Conservation (phyloP, 805 yeast genomes). For the Metschnikowia lunata region DNA sequence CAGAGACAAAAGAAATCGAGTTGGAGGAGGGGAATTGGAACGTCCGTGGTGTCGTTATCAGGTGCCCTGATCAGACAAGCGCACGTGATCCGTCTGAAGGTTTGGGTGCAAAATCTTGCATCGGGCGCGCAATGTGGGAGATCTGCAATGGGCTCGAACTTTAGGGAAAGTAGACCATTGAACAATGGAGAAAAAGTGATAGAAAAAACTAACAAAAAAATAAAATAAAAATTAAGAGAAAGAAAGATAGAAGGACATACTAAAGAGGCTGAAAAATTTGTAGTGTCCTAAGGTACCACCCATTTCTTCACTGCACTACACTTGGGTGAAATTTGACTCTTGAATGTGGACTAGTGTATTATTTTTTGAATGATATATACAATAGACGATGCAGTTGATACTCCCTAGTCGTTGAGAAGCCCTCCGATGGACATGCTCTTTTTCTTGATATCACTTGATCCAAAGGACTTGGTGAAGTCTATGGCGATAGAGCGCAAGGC, state of each 20-base stretch:
- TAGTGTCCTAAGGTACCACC: too few species aligned
- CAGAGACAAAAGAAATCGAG: too few species aligned
- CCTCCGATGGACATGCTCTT: slow-evolving; percentile 38
- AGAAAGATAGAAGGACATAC: too few species aligned
- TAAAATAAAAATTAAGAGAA: background rate
- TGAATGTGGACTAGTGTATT: background rate
- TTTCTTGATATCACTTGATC: slow-evolving; percentile 12
- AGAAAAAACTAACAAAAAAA: background rate
- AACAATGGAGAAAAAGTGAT: too few species aligned
- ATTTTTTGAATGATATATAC: background rate
- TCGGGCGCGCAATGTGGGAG: background rate
- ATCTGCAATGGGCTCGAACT: background rate
- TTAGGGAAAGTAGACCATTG: too few species aligned
- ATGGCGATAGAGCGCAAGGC: slow-evolving; percentile 13
- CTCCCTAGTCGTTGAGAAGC: slow-evolving; percentile 26
- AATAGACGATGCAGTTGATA: background rate
- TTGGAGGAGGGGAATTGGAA: too few species aligned
- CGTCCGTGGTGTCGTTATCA: slow-evolving; percentile 4
- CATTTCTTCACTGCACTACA: too few species aligned
- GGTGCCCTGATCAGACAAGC: slow-evolving; percentile 12
- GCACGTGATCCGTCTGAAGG: slow-evolving; percentile 17
- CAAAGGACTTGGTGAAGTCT: slow-evolving; percentile 18
- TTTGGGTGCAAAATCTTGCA: slow-evolving; percentile 10
- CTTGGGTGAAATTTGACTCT: too few species aligned
- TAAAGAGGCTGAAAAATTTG: too few species aligned